These are phyloP conservation scores for Paraphaeosphaeria minitans DNA, from an alignment of 2,329 filamentous ascomycete species.

Conservation along the genomic window DNA sequence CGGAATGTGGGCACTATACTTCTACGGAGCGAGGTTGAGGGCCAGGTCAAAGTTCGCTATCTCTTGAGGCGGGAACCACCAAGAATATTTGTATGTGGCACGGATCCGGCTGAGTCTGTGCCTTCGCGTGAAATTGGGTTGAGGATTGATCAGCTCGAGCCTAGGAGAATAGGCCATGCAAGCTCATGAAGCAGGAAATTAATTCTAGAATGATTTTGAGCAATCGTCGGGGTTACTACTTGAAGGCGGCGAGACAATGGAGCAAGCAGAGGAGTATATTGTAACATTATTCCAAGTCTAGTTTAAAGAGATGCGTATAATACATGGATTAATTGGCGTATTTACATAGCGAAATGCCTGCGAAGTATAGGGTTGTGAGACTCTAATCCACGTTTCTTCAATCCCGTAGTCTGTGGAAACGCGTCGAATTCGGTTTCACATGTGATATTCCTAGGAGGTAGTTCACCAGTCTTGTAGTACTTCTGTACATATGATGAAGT, in stretches of 20 bases:
- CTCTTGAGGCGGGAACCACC: background rate
- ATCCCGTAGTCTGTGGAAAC: constrained; percentile 22
- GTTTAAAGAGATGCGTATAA: background rate
- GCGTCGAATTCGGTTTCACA: constrained; percentile 29
- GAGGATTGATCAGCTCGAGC: too few species aligned
- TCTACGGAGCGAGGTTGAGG: constrained; percentile 22
- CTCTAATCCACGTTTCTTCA: background rate
- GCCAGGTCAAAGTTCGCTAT: constrained; percentile 26
- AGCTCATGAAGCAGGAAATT: too few species aligned
- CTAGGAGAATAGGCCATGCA: too few species aligned
- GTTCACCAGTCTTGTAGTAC: constrained; percentile 11
- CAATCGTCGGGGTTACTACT: too few species aligned
- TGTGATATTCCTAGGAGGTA: constrained; percentile 4
- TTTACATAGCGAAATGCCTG: background rate
- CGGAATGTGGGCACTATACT: constrained; percentile 27
- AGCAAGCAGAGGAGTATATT: background rate
- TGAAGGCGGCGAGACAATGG: background rate
- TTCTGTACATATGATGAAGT: constrained; percentile 7
- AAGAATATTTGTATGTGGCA: too few species aligned
- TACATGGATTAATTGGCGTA: background rate
- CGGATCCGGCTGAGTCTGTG: too few species aligned
- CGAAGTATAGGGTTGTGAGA: background rate
- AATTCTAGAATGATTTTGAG: too few species aligned
- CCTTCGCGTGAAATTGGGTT: too few species aligned
- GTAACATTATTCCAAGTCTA: background rate